phyloP scores from a whole-genome alignment of 805 yeast species.

The Metschnikowia lachancei region DNA sequence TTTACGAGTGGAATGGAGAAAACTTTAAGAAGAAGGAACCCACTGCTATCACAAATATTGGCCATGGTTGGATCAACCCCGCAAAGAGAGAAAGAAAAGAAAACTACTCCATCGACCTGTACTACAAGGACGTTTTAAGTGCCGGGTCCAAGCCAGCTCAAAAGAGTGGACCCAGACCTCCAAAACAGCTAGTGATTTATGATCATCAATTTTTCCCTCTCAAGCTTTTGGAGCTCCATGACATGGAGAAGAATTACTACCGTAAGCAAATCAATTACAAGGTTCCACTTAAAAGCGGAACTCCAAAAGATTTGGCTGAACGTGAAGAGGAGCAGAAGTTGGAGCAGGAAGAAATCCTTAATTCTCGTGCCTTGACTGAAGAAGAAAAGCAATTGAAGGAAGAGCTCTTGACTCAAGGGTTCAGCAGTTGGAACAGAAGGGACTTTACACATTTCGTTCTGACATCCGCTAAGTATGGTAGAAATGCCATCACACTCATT shows the following conservation, averaged over 20 bases:
- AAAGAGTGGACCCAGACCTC: constrained; percentile 69
- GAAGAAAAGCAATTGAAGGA: constrained; percentile 70
- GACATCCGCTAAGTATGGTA: constrained; percentile 73
- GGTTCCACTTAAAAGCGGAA: constrained; percentile 61
- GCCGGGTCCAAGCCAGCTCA: constrained; percentile 49
- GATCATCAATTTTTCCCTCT: constrained; percentile 91
- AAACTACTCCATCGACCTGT: constrained; percentile 83
- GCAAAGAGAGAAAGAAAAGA: constrained; percentile 81
- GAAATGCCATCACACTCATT: constrained; percentile 67
- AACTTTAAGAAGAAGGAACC: constrained; percentile 62
- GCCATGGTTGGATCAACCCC: constrained; percentile 76
- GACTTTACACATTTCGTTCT: constrained; percentile 83
- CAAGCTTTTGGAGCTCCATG: constrained; percentile 71
- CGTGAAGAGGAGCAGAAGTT: constrained; percentile 47
- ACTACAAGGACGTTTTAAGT: constrained; percentile 75
- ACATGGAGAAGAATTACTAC: constrained; percentile 74
- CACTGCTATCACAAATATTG: constrained; percentile 47
- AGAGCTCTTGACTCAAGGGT: constrained; percentile 63
- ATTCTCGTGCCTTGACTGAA: constrained; percentile 76
- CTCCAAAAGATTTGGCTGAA: constrained; percentile 32
- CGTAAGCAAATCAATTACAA: constrained; percentile 64
- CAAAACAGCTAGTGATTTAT: constrained; percentile 75
- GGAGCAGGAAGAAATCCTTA: constrained; percentile 70
- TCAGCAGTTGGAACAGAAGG: constrained; percentile 77
- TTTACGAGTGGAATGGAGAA: constrained; percentile 87